Conservation (phyloP, 495 filamentous ascomycete genomes). For the Penicillium nucicola region DNA sequence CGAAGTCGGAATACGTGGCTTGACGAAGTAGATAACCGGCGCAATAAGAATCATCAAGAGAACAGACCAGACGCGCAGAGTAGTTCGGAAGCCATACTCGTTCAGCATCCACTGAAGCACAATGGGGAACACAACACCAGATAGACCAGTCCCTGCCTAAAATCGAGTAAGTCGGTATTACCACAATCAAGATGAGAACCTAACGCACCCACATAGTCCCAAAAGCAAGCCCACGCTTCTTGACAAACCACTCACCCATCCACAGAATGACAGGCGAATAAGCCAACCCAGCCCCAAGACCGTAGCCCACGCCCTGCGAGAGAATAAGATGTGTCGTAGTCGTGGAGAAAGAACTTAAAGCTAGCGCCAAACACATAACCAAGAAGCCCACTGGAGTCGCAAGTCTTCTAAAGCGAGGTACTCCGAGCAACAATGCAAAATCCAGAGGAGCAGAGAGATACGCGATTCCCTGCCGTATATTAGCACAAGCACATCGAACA, state of each 20-base stretch:
- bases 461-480: slow-evolving; percentile 3
- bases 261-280: slow-evolving; percentile 11
- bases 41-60: slow-evolving; percentile 40
- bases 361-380: slow-evolving; percentile 12
- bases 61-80: slow-evolving; percentile 44
- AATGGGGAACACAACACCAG: slow-evolving; percentile 44
- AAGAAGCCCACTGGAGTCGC: slow-evolving; percentile 6
- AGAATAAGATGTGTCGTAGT: slow-evolving; percentile 15
- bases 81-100: slow-evolving; percentile 49
- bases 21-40: slow-evolving; percentile 54
- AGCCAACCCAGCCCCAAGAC: slow-evolving; percentile 11
- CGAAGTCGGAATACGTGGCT: slow-evolving; percentile 4
- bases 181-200: not conserved
- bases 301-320: slow-evolving; percentile 14
- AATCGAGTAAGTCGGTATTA: not conserved
- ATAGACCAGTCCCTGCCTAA: slow-evolving; percentile 38
- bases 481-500: not conserved
- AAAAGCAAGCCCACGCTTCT: slow-evolving; percentile 10
- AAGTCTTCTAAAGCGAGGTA: slow-evolving; percentile 2
- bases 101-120: slow-evolving; percentile 46
- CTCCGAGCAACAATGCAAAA: not conserved
- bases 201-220: slow-evolving; percentile 12
- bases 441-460: slow-evolving; percentile 11
- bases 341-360: slow-evolving; percentile 10
- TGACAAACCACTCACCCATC: slow-evolving; percentile 18